Conservation (phyloP, 2,329 filamentous ascomycete genomes). For the Colletotrichum sp. region DNA sequence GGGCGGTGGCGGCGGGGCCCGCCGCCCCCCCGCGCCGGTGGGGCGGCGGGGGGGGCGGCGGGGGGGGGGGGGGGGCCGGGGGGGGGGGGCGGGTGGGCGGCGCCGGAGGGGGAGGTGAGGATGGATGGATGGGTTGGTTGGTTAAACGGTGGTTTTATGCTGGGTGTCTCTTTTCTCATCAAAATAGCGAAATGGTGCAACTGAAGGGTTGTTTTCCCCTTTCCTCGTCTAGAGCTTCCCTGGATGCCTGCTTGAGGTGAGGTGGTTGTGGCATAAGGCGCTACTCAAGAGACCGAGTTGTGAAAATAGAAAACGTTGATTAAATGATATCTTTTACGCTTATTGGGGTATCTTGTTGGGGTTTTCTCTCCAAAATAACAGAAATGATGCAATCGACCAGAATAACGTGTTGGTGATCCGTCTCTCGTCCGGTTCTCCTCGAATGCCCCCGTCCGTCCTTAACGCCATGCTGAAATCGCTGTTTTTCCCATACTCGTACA, state of each 20-base stretch:
- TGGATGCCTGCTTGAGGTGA: too few relatives aligned
- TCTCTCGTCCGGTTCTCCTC: not conserved
- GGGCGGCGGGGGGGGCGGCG: too few relatives aligned
- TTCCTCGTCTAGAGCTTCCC: too few relatives aligned
- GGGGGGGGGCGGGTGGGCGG: not conserved
- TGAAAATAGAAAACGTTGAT: not conserved
- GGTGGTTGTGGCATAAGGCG: too few relatives aligned
- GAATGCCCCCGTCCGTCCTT: not conserved
- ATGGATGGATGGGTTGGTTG: too few relatives aligned
- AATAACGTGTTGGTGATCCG: not conserved
- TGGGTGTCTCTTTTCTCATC: too few relatives aligned
- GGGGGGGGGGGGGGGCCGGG: too few relatives aligned
- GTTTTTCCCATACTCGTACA: not conserved
- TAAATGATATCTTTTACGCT: not conserved
- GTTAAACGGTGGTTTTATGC: too few relatives aligned
- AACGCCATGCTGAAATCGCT: not conserved
- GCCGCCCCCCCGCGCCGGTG: too few relatives aligned
- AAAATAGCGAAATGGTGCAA: fast-evolving
- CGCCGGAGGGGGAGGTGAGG: not conserved
- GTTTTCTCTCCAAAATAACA: not conserved
- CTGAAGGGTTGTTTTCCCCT: too few relatives aligned
- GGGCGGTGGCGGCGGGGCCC: too few relatives aligned
- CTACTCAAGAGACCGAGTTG: fast-evolving
- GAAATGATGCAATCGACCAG: not conserved
- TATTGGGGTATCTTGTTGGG: not conserved